A percentile compares a stretch with the other conserved stretches of the same genome.
Evolutionary conservation across 257 asterid genomes (phyloP).

Genomic region (Penstemon davidsonii): DNA sequence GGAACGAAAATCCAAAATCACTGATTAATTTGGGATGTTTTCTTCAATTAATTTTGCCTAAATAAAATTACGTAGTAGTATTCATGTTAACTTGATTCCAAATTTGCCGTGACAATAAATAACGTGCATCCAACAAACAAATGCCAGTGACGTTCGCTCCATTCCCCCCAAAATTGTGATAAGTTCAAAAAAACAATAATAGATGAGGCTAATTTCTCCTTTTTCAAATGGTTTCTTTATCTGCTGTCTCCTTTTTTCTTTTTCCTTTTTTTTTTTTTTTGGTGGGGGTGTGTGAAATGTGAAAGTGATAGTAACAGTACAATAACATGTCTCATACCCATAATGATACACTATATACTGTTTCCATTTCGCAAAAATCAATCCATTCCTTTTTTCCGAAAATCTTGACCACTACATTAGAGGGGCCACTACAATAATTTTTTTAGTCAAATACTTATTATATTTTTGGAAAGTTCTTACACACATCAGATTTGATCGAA

Average conservation of each 20-base stretch:
- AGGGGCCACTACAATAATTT: neutral
- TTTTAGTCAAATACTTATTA: too few relatives aligned
- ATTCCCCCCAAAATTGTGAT: neutral
- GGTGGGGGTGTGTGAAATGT: neutral
- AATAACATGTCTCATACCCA: neutral
- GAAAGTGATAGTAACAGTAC: neutral
- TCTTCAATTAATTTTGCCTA: too few relatives aligned
- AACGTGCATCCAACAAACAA: neutral
- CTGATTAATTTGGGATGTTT: too few relatives aligned
- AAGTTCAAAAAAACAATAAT: neutral
- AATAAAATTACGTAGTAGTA: too few relatives aligned
- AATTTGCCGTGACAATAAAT: neutral
- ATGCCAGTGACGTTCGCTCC: neutral
- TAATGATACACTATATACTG: neutral
- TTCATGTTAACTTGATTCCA: too few relatives aligned
- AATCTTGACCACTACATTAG: conserved; percentile 8
- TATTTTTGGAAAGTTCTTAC: too few relatives aligned
- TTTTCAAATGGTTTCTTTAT: neutral
- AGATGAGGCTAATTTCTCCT: neutral
- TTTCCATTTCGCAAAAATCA: neutral
- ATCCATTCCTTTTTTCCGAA: neutral
- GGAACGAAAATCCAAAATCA: too few relatives aligned
- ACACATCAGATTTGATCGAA: too few relatives aligned
- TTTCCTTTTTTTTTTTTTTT: too few relatives aligned
- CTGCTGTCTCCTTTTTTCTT: neutral